phyloP scores from a whole-genome alignment of 2,329 filamentous ascomycete genomes.

The Colletotrichum tropicicola region DNA sequence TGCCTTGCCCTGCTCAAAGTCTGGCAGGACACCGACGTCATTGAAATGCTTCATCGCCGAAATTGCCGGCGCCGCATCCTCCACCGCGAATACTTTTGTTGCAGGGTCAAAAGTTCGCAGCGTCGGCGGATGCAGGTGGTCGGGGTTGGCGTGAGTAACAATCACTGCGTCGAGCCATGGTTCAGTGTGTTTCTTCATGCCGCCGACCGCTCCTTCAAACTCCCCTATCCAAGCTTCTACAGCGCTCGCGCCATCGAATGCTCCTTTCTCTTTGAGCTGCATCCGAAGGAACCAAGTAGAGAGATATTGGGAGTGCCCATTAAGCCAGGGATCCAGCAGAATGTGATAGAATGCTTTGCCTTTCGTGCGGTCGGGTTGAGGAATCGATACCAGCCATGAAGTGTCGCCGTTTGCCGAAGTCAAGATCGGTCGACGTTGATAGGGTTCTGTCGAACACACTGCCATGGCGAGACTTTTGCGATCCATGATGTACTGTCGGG shows the following conservation, averaged over 20 bases:
- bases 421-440: slow-evolving; percentile 34
- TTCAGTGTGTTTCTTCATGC: neutral
- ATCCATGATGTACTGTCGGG: no score
- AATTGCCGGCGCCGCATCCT: neutral
- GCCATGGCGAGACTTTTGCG: no score
- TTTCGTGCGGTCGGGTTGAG: slow-evolving; percentile 36
- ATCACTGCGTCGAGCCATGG: slow-evolving; percentile 13
- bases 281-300: neutral
- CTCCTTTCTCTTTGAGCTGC: neutral
- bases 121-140: slow-evolving; percentile 13
- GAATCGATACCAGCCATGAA: slow-evolving; percentile 45
- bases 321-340: slow-evolving; percentile 44
- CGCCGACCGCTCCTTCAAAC: neutral
- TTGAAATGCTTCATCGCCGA: slow-evolving; percentile 10
- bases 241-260: neutral
- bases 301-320: slow-evolving; percentile 18
- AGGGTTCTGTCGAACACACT: neutral
- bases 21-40: neutral
- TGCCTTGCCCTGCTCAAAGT: neutral
- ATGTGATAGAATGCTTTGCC: slow-evolving; percentile 41
- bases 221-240: neutral
- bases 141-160: slow-evolving; percentile 7
- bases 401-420: slow-evolving; percentile 45
- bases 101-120: neutral
- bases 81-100: neutral